Conservation (phyloP, 2,329 filamentous ascomycete species). For the Trichoderma koningii region DNA sequence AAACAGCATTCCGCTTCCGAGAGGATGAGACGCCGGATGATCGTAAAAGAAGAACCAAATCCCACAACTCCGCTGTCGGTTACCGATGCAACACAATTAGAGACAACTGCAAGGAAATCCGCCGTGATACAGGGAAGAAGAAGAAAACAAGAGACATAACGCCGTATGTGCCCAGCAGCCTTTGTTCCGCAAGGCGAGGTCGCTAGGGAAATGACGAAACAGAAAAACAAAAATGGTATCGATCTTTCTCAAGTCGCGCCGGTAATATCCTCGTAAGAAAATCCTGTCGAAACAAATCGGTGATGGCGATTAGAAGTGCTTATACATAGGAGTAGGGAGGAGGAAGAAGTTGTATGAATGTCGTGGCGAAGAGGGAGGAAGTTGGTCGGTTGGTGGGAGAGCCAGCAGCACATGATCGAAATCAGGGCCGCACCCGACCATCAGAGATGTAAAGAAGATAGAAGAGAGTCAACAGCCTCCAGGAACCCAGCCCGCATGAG, state of each 20-base stretch:
- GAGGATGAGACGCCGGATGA: constrained; percentile 26
- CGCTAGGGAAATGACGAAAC: constrained; percentile 39
- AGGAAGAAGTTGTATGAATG: constrained; percentile 20
- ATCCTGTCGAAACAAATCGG: constrained; percentile 44
- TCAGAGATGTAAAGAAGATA: constrained; percentile 24
- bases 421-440: constrained; percentile 34
- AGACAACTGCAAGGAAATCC: constrained; percentile 29
- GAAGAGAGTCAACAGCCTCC: constrained; percentile 34
- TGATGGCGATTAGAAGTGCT: constrained; percentile 51
- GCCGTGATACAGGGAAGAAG: constrained; percentile 42
- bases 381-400: constrained; percentile 30
- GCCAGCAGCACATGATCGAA: constrained; percentile 37
- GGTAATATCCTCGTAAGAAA: constrained; percentile 40
- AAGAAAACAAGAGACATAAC: constrained; percentile 32
- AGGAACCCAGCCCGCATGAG: constrained; percentile 45
- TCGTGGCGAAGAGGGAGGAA: constrained; percentile 11
- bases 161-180: constrained; percentile 48
- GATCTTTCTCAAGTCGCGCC: constrained; percentile 49
- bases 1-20: constrained; percentile 23
- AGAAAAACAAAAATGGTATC: constrained; percentile 49
- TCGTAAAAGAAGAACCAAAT: constrained; percentile 23
- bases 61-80: constrained; percentile 31
- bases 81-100: constrained; percentile 27
- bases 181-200: constrained; percentile 40
- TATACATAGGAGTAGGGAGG: constrained; percentile 47